Evolutionary conservation across 2,329 filamentous ascomycete genomes (phyloP).

Genomic region (Myriosclerotinia curreyana): DNA sequence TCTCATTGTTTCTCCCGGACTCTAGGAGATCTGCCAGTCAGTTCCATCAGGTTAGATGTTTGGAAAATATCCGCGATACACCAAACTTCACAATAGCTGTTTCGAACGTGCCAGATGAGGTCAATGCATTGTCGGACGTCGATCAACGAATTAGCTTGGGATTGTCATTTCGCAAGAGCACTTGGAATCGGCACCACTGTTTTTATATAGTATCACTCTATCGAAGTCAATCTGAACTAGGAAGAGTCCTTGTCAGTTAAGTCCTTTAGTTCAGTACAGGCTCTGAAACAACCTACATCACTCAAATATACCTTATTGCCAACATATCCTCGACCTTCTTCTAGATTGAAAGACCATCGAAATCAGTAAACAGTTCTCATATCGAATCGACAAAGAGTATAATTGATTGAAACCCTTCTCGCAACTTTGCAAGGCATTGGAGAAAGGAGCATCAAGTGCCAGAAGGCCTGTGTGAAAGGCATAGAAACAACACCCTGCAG

Average conservation of each 20-base stretch:
- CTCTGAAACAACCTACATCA: slow-evolving; percentile 34
- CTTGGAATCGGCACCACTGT: slow-evolving; percentile 29
- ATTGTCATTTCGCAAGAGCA: slow-evolving; percentile 31
- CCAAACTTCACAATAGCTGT: slow-evolving; percentile 36
- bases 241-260: slow-evolving; percentile 29
- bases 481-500: slow-evolving; percentile 14
- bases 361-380: slow-evolving; percentile 10
- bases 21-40: slow-evolving; percentile 30
- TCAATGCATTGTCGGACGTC: slow-evolving; percentile 39
- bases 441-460: slow-evolving; percentile 5
- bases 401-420: neutral
- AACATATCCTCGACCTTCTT: slow-evolving; percentile 14
- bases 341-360: slow-evolving; percentile 27
- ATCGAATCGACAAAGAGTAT: slow-evolving; percentile 19
- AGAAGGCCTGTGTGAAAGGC: slow-evolving; percentile 8
- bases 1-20: slow-evolving; percentile 32
- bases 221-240: slow-evolving; percentile 34
- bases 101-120: slow-evolving; percentile 38
- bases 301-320: slow-evolving; percentile 29
- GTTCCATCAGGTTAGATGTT: slow-evolving; percentile 35
- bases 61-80: slow-evolving; percentile 35
- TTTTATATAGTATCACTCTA: slow-evolving; percentile 33
- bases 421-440: slow-evolving; percentile 11
- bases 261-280: slow-evolving; percentile 31
- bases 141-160: slow-evolving; percentile 32